phyloP scores from a whole-genome alignment of 2,329 filamentous ascomycete species.

The Ustilaginoidea virens region DNA sequence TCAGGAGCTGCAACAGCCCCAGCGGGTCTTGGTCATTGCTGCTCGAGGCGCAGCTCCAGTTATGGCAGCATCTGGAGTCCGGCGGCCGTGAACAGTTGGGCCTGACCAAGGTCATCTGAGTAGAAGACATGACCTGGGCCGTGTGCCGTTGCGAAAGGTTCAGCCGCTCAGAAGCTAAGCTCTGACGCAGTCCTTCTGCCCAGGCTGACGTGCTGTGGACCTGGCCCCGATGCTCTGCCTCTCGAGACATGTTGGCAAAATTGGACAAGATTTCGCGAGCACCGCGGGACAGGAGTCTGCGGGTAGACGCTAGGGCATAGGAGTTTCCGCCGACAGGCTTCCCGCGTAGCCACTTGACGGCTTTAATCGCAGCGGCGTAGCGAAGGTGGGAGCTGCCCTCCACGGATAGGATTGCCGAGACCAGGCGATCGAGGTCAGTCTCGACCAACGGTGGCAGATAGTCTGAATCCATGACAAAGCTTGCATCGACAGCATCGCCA shows the following conservation, averaged over 20 bases:
- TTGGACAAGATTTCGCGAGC: too few species aligned
- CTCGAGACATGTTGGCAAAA: neutral
- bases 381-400: conserved; percentile 70
- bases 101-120: conserved; percentile 5
- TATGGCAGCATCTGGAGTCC: neutral
- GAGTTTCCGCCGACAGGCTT: conserved; percentile 7
- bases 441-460: conserved; percentile 67
- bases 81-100: conserved; percentile 1
- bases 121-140: neutral
- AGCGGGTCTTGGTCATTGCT: conserved; percentile 54
- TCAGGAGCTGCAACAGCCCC: conserved; percentile 55
- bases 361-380: conserved; percentile 70
- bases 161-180: conserved; percentile 18
- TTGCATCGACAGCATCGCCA: conserved; percentile 78
- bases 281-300: too few species aligned
- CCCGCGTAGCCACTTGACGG: conserved; percentile 51
- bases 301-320: neutral
- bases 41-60: neutral
- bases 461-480: conserved; percentile 79
- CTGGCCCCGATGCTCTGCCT: too few species aligned
- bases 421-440: conserved; percentile 57
- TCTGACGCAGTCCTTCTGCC: conserved; percentile 21
- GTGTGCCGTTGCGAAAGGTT: conserved; percentile 5
- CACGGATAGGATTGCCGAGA: conserved; percentile 61
- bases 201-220: conserved; percentile 10